phyloP scores from a whole-genome alignment of 2,329 filamentous ascomycete genomes.

The Aulographum hederae region DNA sequence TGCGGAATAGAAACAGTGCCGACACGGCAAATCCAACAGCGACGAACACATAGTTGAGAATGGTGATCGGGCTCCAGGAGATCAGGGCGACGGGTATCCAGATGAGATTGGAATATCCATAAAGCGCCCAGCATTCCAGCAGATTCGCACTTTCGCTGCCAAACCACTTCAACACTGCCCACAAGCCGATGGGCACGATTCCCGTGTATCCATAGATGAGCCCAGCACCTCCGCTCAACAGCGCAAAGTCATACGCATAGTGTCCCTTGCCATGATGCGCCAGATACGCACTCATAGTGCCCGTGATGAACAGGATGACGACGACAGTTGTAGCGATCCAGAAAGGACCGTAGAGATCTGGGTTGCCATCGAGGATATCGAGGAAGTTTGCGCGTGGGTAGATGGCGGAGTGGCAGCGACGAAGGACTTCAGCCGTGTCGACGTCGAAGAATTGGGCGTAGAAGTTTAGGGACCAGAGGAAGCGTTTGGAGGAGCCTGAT shows the following conservation, averaged over 20 bases:
- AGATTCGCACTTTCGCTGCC: slow-evolving; percentile 85
- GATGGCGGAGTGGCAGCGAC: slow-evolving; percentile 73
- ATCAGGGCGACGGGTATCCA: slow-evolving; percentile 92
- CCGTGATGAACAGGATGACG: slow-evolving; percentile 84
- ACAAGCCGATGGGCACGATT: slow-evolving; percentile 68
- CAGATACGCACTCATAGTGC: slow-evolving; percentile 85
- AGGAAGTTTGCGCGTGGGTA: slow-evolving; percentile 90
- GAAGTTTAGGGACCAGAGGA: slow-evolving; percentile 82
- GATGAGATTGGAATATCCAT: slow-evolving; percentile 90
- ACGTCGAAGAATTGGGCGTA: slow-evolving; percentile 99
- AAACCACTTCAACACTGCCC: slow-evolving; percentile 84
- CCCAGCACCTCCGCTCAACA: slow-evolving; percentile 82
- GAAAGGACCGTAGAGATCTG: slow-evolving; percentile 89
- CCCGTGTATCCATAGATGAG: slow-evolving; percentile 91
- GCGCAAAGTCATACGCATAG: slow-evolving; percentile 80
- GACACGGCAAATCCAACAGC: slow-evolving; percentile 35
- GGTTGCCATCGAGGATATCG: slow-evolving; percentile 90
- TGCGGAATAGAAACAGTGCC: slow-evolving; percentile 19
- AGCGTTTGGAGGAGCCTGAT: slow-evolving; percentile 42
- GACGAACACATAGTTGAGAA: slow-evolving; percentile 89
- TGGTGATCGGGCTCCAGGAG: slow-evolving; percentile 69
- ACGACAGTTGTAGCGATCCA: slow-evolving; percentile 99
- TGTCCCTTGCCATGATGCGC: slow-evolving; percentile 45
- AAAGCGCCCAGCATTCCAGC: slow-evolving; percentile 86
- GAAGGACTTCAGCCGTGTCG: slow-evolving; percentile 75